These are phyloP conservation scores for Kwoniella botswanensis DNA, from an alignment of 768 basidiomycete species.

Conservation along the genomic window DNA sequence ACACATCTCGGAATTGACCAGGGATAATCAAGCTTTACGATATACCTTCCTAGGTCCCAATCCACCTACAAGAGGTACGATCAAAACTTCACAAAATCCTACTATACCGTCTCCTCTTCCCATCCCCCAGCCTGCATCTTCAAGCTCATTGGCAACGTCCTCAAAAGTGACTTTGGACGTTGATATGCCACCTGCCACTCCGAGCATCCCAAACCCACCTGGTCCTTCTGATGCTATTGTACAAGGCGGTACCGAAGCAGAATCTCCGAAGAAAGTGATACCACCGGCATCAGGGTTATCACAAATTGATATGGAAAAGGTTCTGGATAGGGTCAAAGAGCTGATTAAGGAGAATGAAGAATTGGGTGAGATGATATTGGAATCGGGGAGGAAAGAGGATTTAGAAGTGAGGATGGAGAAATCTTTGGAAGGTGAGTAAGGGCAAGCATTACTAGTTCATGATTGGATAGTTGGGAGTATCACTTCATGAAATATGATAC, in stretches of 20 bases:
- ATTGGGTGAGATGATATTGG: constrained; percentile 48
- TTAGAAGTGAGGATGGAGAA: constrained; percentile 34
- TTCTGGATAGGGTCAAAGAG: constrained; percentile 44
- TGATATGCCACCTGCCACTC: constrained; percentile 4
- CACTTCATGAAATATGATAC: neutral
- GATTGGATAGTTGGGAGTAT: neutral
- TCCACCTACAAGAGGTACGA: constrained; percentile 8
- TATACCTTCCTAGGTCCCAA: constrained; percentile 41
- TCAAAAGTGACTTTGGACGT: constrained; percentile 23
- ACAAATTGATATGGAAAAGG: constrained; percentile 38
- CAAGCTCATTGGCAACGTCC: neutral
- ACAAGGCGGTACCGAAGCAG: neutral
- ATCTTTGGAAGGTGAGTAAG: constrained; percentile 42
- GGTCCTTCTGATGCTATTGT: neutral
- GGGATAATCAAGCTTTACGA: constrained; percentile 48
- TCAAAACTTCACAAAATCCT: constrained; percentile 14
- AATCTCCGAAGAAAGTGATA: neutral
- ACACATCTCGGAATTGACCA: constrained; percentile 42
- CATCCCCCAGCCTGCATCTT: neutral
- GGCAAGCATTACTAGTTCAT: neutral
- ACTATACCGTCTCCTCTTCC: constrained; percentile 18
- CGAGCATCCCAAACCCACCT: neutral
- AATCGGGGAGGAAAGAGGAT: constrained; percentile 31
- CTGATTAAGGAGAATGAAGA: constrained; percentile 50
- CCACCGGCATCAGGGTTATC: neutral